A percentile compares a stretch with the other conserved stretches of the same genome.
Conservation (phyloP, 139 green algal species). For the Coelastrella sp. region DNA sequence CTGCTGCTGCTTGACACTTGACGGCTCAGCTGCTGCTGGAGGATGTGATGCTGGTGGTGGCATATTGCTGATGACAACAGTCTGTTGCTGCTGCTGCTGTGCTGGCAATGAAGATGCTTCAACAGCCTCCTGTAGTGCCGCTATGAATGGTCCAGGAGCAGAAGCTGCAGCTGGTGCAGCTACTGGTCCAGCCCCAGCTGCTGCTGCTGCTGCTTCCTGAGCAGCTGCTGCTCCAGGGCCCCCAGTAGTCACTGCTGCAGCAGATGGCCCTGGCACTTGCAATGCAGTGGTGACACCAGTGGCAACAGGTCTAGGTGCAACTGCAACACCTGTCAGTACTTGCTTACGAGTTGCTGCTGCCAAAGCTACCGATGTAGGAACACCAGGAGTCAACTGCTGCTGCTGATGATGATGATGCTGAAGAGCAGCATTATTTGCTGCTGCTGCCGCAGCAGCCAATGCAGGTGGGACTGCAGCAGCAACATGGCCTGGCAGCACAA, state of each 20-base stretch:
- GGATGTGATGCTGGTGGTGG: neutral
- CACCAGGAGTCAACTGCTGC: conserved; percentile 17
- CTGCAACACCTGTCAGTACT: conserved; percentile 7
- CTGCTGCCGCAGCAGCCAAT: neutral
- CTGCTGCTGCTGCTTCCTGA: neutral
- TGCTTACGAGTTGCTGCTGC: neutral
- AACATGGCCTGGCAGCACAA: neutral
- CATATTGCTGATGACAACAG: neutral
- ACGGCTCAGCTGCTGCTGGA: neutral
- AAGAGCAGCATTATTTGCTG: neutral
- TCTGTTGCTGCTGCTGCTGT: neutral
- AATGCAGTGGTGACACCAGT: neutral
- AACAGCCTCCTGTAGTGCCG: conserved; percentile 15
- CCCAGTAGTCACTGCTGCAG: neutral
- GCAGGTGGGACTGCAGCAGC: neutral
- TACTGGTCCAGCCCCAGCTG: neutral
- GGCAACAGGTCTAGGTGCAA: neutral
- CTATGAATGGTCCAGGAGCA: conserved; percentile 1
- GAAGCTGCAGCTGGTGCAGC: neutral
- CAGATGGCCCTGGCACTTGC: neutral
- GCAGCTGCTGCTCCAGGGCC: neutral
- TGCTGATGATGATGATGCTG: conserved; percentile 6
- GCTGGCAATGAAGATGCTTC: neutral
- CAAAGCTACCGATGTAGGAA: neutral
- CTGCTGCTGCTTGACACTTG: neutral